Evolutionary conservation across 805 yeast species (phyloP).

Genomic region (Geotrichum ghanense): DNA sequence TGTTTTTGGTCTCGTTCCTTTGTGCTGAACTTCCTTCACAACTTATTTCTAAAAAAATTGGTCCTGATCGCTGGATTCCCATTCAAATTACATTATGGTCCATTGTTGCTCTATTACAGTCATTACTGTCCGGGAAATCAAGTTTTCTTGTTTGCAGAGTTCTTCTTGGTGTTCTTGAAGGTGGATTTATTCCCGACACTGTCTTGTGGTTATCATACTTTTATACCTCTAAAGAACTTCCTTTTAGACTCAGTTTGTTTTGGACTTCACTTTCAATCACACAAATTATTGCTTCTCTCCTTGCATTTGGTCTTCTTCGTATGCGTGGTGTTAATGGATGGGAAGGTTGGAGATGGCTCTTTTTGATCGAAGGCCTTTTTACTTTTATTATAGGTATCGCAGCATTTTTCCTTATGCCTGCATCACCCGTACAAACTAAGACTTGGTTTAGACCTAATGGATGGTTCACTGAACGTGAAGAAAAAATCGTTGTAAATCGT

Average conservation of each 20-base stretch:
- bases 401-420: slow-evolving; percentile 41
- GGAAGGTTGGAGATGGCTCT: slow-evolving; percentile 57
- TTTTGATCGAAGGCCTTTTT: slow-evolving; percentile 49
- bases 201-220: slow-evolving; percentile 57
- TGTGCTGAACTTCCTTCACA: slow-evolving; percentile 62
- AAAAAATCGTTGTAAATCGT: slow-evolving; percentile 46
- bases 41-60: slow-evolving; percentile 48
- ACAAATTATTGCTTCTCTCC: slow-evolving; percentile 33
- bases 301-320: slow-evolving; percentile 43
- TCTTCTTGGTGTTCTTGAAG: slow-evolving; percentile 47
- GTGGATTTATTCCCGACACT: slow-evolving; percentile 59
- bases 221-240: slow-evolving; percentile 46
- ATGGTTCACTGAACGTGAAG: slow-evolving; percentile 43
- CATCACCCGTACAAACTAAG: slow-evolving; percentile 43
- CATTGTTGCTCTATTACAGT: slow-evolving; percentile 42
- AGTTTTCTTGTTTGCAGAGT: slow-evolving; percentile 39
- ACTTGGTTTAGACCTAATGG: slow-evolving; percentile 39
- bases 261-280: slow-evolving; percentile 46
- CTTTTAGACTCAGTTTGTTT: slow-evolving; percentile 47
- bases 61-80: slow-evolving; percentile 58
- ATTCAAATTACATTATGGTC: slow-evolving; percentile 48
- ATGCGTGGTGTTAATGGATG: slow-evolving; percentile 35
- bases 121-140: slow-evolving; percentile 30
- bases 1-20: slow-evolving; percentile 43
- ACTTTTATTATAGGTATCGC: slow-evolving; percentile 43